These are phyloP conservation scores for Ceratocystis ficicola DNA, from an alignment of 2,329 filamentous ascomycete genomes.

Conservation along the genomic window DNA sequence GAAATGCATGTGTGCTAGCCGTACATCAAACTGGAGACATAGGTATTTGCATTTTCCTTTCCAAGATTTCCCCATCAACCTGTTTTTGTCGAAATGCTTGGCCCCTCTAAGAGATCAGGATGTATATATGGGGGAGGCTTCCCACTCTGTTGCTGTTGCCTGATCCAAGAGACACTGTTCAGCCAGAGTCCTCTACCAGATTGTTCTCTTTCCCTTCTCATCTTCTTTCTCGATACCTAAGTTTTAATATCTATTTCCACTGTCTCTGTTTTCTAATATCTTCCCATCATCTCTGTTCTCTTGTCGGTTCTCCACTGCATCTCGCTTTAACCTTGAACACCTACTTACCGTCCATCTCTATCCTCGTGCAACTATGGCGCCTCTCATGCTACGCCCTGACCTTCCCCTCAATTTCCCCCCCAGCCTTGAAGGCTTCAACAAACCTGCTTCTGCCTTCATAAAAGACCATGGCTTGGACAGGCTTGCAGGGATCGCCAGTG, in stretches of 20 bases:
- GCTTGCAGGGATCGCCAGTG: constrained; percentile 28
- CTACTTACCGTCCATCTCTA: background rate
- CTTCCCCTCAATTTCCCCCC: constrained; percentile 22
- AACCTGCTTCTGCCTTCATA: constrained; percentile 23
- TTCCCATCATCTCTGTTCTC: background rate
- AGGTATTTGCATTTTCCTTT: background rate
- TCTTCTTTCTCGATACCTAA: background rate
- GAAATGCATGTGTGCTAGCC: background rate
- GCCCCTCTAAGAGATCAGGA: background rate
- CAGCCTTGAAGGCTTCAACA: constrained; percentile 23
- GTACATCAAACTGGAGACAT: background rate
- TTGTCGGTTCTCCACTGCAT: background rate
- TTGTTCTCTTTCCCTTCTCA: background rate
- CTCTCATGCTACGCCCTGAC: constrained; percentile 19
- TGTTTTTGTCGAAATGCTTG: background rate
- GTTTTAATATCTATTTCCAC: background rate
- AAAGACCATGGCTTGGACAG: constrained; percentile 18
- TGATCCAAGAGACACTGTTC: too few relatives aligned
- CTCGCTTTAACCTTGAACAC: background rate
- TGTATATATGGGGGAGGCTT: background rate
- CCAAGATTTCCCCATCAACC: background rate
- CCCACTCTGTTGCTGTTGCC: background rate
- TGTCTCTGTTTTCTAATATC: background rate
- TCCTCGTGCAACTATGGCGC: constrained; percentile 17
- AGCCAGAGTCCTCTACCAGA: background rate